These are phyloP conservation scores for Ceratobasidium papillatum DNA, from an alignment of 1,284 basidiomycete species.

Conservation along the genomic window DNA sequence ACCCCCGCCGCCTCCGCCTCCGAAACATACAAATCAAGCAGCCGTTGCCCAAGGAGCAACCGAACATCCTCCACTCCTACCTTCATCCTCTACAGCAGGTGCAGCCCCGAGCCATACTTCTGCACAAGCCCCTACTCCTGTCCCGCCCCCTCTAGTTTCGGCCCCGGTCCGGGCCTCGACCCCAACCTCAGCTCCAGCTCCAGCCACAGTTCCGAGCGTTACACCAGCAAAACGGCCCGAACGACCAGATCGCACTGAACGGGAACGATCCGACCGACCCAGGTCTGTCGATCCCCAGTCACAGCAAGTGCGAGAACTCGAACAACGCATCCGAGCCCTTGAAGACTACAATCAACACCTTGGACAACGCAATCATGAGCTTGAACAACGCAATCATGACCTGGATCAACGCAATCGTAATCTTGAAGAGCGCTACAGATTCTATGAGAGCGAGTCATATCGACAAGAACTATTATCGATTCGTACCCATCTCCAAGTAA, in stretches of 20 bases:
- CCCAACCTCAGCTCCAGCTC: not conserved
- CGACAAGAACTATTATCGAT: conserved; percentile 17
- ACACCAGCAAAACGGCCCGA: not conserved
- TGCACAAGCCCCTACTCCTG: not conserved
- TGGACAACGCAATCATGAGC: not conserved
- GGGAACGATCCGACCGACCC: not conserved
- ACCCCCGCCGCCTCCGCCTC: too few relatives aligned
- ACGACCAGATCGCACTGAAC: not conserved
- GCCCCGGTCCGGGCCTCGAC: not conserved
- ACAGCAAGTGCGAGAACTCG: not conserved
- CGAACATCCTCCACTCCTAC: not conserved
- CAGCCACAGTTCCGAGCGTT: not conserved
- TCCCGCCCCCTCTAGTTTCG: not conserved
- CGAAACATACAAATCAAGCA: not conserved
- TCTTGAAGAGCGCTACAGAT: not conserved
- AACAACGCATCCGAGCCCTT: not conserved
- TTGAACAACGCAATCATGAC: not conserved
- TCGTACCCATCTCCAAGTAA: conserved; percentile 37
- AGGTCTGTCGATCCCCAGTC: not conserved
- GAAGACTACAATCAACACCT: not conserved
- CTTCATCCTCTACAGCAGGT: not conserved
- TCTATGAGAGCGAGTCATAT: conserved; percentile 3
- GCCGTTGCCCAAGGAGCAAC: not conserved
- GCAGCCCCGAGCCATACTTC: not conserved
- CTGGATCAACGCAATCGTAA: not conserved